These are phyloP conservation scores for Amphichorda felina DNA, from an alignment of 2,329 filamentous ascomycete genomes.

Conservation along the genomic window DNA sequence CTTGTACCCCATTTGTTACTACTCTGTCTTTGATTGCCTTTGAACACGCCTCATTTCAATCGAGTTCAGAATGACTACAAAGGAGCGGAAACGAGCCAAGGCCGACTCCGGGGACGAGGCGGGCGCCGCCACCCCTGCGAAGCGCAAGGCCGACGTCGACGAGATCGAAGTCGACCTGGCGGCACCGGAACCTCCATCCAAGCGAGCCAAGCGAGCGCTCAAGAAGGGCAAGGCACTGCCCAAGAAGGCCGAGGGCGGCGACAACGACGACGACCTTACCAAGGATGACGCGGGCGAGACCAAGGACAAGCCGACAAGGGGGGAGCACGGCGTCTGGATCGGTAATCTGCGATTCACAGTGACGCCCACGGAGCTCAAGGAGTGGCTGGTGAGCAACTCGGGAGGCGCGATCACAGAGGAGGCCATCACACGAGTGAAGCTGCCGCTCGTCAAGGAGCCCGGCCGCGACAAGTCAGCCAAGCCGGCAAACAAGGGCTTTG, in stretches of 20 bases:
- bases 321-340: conserved; percentile 84
- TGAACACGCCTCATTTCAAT: too few species aligned
- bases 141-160: conserved; percentile 59
- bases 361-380: conserved; percentile 61
- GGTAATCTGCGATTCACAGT: conserved; percentile 84
- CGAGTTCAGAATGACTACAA: neutral
- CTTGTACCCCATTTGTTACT: too few species aligned
- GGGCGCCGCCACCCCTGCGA: conserved; percentile 13
- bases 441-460: conserved; percentile 52
- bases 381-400: conserved; percentile 66
- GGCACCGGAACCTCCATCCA: conserved; percentile 89
- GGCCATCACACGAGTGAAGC: conserved; percentile 73
- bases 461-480: conserved; percentile 19
- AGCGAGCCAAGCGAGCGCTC: conserved; percentile 78
- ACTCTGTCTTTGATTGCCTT: too few species aligned
- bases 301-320: conserved; percentile 44
- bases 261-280: conserved; percentile 13
- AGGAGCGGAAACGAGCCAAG: conserved; percentile 1
- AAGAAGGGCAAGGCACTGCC: conserved; percentile 67
- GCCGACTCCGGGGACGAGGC: conserved; percentile 1
- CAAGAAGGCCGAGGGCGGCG: conserved; percentile 21
- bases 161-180: conserved; percentile 83
- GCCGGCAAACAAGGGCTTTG: conserved; percentile 76
- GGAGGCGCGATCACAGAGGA: conserved; percentile 53
- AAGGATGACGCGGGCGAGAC: conserved; percentile 19